phyloP scores from a whole-genome alignment of 2,329 filamentous ascomycete species.

The Clonostachys rhizophaga region DNA sequence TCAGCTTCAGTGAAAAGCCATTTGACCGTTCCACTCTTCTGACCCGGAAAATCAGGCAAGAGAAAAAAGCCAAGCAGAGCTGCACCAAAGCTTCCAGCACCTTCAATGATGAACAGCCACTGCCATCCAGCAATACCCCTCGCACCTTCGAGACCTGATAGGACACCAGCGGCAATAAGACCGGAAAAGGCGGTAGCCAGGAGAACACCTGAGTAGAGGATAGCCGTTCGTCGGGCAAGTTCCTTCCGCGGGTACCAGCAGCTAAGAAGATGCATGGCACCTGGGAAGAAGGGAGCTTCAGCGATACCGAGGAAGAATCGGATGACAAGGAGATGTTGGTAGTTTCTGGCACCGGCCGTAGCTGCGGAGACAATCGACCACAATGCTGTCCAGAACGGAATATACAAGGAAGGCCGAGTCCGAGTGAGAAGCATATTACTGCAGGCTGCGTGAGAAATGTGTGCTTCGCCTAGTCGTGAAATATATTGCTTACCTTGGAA shows the following conservation, averaged over 20 bases:
- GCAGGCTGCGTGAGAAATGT: no score
- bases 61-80: slow-evolving; percentile 8
- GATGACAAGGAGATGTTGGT: slow-evolving; percentile 5
- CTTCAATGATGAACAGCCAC: slow-evolving; percentile 65
- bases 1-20: slow-evolving; percentile 7
- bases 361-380: slow-evolving; percentile 8
- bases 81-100: slow-evolving; percentile 24
- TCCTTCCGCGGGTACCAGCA: slow-evolving; percentile 17
- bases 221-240: slow-evolving; percentile 10
- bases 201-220: slow-evolving; percentile 13
- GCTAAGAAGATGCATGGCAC: slow-evolving; percentile 8
- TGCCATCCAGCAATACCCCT: slow-evolving; percentile 55
- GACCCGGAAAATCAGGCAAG: slow-evolving; percentile 9
- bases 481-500: not conserved
- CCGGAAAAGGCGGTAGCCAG: slow-evolving; percentile 12
- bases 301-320: slow-evolving; percentile 9
- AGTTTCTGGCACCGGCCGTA: slow-evolving; percentile 1
- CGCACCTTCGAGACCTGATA: slow-evolving; percentile 22
- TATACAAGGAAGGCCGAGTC: slow-evolving; percentile 26
- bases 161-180: slow-evolving; percentile 17
- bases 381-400: slow-evolving; percentile 8
- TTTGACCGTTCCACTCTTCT: slow-evolving; percentile 3
- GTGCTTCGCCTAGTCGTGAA: not conserved
- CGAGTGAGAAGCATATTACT: slow-evolving; percentile 6
- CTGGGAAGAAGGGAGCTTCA: slow-evolving; percentile 9